A percentile compares a stretch with the other conserved stretches of the same genome.
These are phyloP conservation scores for Termitomyces sp. DNA, from an alignment of 768 basidiomycete species.

Conservation along the genomic window DNA sequence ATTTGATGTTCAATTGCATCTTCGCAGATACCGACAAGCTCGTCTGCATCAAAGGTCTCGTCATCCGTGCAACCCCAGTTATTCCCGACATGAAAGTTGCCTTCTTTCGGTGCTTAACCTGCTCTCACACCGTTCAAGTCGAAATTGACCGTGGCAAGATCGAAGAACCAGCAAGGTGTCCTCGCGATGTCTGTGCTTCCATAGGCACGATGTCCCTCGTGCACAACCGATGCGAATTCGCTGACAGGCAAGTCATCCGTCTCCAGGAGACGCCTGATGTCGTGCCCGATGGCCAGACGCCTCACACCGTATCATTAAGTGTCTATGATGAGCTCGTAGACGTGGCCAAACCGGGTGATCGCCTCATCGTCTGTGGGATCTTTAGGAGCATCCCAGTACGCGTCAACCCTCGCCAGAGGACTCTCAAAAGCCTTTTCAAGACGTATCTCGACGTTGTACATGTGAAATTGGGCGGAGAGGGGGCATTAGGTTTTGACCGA, in stretches of 20 bases:
- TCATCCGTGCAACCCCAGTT: slow-evolving; percentile 95
- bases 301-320: slow-evolving; percentile 93
- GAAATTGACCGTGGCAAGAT: slow-evolving; percentile 99
- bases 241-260: slow-evolving; percentile 91
- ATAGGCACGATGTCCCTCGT: slow-evolving; percentile 91
- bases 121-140: slow-evolving; percentile 94
- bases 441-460: slow-evolving; percentile 97
- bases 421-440: slow-evolving; percentile 94
- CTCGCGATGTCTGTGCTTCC: slow-evolving; percentile 86
- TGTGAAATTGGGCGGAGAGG: slow-evolving; percentile 69
- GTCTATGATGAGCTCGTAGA: slow-evolving; percentile 99
- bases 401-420: slow-evolving; percentile 86
- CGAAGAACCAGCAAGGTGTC: slow-evolving; percentile 86
- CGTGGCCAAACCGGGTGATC: slow-evolving; percentile 92
- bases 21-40: slow-evolving; percentile 93
- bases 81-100: slow-evolving; percentile 99
- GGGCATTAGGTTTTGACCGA: slow-evolving; percentile 70
- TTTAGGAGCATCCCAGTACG: slow-evolving; percentile 95
- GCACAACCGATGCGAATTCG: slow-evolving; percentile 96
- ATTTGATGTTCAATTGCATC: background rate
- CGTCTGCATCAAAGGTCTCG: slow-evolving; percentile 91
- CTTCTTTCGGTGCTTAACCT: slow-evolving; percentile 95
- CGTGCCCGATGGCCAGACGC: slow-evolving; percentile 97
- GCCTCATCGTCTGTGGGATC: slow-evolving; percentile 86
- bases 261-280: slow-evolving; percentile 97